These are phyloP conservation scores for Tricholoma furcatifolium DNA, from an alignment of 768 basidiomycete species.

Conservation along the genomic window DNA sequence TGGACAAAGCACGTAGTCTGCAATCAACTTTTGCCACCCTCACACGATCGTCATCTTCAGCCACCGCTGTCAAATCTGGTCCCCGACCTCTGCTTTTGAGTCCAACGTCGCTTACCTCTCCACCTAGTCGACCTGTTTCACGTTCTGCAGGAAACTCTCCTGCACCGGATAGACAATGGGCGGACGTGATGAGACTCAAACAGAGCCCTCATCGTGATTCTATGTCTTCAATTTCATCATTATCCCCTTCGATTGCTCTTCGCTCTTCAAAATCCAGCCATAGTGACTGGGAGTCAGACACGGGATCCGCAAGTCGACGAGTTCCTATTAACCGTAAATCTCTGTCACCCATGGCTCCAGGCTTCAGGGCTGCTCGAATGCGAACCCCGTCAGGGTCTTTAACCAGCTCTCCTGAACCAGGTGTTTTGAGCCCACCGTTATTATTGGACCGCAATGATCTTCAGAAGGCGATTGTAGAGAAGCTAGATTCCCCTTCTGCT, in stretches of 20 bases:
- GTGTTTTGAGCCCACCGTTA: conserved; percentile 31
- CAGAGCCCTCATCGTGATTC: conserved; percentile 49
- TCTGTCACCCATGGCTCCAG: conserved; percentile 70
- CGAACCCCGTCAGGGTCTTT: conserved; percentile 29
- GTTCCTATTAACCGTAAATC: conserved; percentile 67
- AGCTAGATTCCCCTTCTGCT: conserved; percentile 38
- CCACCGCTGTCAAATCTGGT: conserved; percentile 43
- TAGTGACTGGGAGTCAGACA: conserved; percentile 61
- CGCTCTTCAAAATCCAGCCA: conserved; percentile 33
- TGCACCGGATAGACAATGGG: conserved; percentile 43
- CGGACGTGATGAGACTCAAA: conserved; percentile 42
- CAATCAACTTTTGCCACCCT: conserved; percentile 46
- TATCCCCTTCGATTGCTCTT: conserved; percentile 55
- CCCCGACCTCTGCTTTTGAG: conserved; percentile 69
- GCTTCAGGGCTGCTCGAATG: conserved; percentile 32
- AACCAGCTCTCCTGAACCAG: conserved; percentile 41
- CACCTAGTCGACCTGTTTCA: conserved; percentile 21
- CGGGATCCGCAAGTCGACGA: conserved; percentile 45
- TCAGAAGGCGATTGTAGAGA: conserved; percentile 31
- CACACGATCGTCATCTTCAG: conserved; percentile 32
- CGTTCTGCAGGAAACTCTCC: conserved; percentile 37
- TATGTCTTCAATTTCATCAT: conserved; percentile 62
- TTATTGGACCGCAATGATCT: conserved; percentile 13
- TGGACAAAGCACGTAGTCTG: conserved; percentile 36
- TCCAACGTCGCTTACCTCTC: conserved; percentile 45